phyloP scores from a whole-genome alignment of 192 early-diverging fungal species.

The Dimargaris verticillata region DNA sequence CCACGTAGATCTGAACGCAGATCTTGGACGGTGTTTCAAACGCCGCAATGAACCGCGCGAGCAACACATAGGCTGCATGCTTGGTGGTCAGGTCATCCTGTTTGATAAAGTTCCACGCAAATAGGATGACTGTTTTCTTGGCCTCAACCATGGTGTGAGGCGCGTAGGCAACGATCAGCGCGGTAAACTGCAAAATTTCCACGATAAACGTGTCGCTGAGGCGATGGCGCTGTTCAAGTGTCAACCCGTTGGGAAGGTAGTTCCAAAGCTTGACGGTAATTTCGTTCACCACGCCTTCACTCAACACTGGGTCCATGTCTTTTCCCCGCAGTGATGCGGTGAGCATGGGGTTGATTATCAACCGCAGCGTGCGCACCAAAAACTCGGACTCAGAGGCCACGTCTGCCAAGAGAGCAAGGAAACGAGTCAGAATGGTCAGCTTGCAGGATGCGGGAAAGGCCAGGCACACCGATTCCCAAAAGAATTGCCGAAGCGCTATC shows the following conservation, averaged over 20 bases:
- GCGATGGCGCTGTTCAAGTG: background rate
- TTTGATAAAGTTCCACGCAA: constrained; percentile 77
- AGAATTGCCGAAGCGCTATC: constrained; percentile 40
- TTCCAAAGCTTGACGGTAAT: constrained; percentile 1
- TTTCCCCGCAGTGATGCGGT: background rate
- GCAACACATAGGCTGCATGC: constrained; percentile 85
- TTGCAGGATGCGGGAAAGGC: constrained; percentile 36
- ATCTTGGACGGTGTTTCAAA: constrained; percentile 85
- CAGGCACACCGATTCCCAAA: constrained; percentile 47
- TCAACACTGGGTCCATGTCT: background rate
- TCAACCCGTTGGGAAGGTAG: background rate
- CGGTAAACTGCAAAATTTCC: constrained; percentile 83
- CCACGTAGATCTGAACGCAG: constrained; percentile 71
- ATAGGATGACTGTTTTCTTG: constrained; percentile 84
- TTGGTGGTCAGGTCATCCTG: constrained; percentile 88
- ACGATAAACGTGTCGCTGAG: constrained; percentile 20
- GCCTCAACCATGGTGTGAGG: constrained; percentile 56
- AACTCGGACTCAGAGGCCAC: constrained; percentile 32
- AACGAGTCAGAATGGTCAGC: constrained; percentile 52
- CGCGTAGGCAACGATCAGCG: constrained; percentile 70
- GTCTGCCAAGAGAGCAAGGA: constrained; percentile 59
- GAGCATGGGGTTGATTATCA: constrained; percentile 72
- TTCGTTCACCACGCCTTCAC: background rate
- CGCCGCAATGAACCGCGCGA: constrained; percentile 81
- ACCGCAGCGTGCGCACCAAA: constrained; percentile 57